Evolutionary conservation across 2,329 filamentous ascomycete species (phyloP), one percentile per base, ranked within the genome.

Genomic region (Colletotrichum echinochloae): DNA sequence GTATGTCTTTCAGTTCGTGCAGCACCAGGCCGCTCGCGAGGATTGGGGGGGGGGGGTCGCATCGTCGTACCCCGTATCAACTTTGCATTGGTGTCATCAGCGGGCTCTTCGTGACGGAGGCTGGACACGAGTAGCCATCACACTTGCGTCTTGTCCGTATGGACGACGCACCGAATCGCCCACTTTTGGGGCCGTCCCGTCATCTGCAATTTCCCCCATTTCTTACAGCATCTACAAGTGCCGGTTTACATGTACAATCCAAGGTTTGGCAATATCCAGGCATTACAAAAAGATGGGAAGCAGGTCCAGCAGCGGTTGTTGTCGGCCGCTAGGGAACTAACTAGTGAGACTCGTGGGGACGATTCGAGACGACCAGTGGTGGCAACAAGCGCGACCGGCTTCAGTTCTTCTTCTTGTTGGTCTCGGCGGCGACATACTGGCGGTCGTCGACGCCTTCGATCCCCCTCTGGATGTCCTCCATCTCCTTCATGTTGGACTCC

Each of bases 401-500:
- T 68, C 63, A 73, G 55, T 70, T 70, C 20, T 48, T 74, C 67
- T 75, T 75, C 69, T 75, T 75, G 12, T 75, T 75, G 12, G 35
- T 48, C 20, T 67, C 57, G 4, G 77, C 78, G 9, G 60, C 39
- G 6, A 44, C 51, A 55, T 75, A 75, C 26, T 65, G 65, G 41
- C 74, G 73, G 66, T 74, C 70, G 54, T 75, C 74, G 20, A 74
- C 64, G 51, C 74, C 74, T 48, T 75, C 74, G 16, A 93, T 91
- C 23, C 67, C 52, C 46, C 70, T 65, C 76, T 90, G 85, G 74
- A 92, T 87, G 74, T 83, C 83, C 80, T 92, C 90, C 84, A 91
- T 91, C 80, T 92, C 90, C 77, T 87, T 85, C 66, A 84, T 68
- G 28, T 69, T 83, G 74, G 87, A 85, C 73, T 88, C 83, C 90